Base-by-base conservation (phyloP, 148 eudicot species). In the Amaranthus palmeri region DNA sequence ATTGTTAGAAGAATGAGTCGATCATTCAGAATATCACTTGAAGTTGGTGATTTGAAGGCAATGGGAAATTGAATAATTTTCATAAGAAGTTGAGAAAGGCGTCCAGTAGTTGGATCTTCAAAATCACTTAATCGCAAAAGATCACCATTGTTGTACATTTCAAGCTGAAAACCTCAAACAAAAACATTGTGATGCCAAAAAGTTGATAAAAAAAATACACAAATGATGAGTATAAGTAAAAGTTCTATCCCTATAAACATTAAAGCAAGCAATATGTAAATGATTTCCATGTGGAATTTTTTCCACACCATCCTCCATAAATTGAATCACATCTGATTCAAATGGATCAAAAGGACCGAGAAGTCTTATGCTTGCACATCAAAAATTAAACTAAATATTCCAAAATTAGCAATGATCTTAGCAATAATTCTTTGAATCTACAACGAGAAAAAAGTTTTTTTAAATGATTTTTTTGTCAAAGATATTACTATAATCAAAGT, bases 121-220 rank as follows among this genome's bases (percentile, higher is more conserved):
- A 90, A 81, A 77, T 86, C 86, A 5, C 61, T 49, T 6, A 63
- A 44, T 46, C 74, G 80, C 72, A 84, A 58, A 60, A 93, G 55
- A n/a, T 87, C 86, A 68, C 98, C 96, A 47, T 83, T 77, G 72
- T 80, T 85, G 75, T 84, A 81, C 98, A 93, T 91, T 76, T 93
- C 91, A 47, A 91, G 79, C 88, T 89, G 84, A 69, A 80, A 49
- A 60, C 2, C 7, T 59, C 18, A 55, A 10, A 47, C 76, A 77
- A 45, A 25, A 75, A 46, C 2, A 40, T 59, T 49, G 44, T 42
- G 43, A 10, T 60, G 25, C 41, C 48, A 42, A 43, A 64, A 45
- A 61, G 47, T 44, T 49, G 67, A 48, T 10, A 47, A 36, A 41
- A n/a, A 36, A 55, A 56, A 17, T 41, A 47, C 8, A 53, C 72